Conservation (phyloP, 805 yeast genomes). For the Teunomyces lycoperdinae region DNA sequence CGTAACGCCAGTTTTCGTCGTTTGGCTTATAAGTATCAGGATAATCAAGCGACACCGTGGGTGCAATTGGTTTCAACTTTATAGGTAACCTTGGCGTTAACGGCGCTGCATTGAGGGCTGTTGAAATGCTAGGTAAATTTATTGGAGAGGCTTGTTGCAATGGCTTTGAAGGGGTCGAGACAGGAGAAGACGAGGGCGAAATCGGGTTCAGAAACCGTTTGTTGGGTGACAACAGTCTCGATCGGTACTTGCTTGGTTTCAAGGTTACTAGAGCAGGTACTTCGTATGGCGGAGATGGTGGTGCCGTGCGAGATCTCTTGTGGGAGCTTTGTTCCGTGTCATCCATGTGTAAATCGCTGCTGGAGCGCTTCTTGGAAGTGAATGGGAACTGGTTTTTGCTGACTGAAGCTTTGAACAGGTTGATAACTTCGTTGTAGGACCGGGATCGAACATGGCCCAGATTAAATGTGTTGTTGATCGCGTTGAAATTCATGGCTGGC, state of each 20-base stretch:
- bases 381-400: constrained; percentile 2
- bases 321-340: constrained; percentile 2
- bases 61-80: constrained; percentile 32
- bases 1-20: constrained; percentile 44
- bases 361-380: constrained; percentile 25
- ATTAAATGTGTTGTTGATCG: constrained; percentile 27
- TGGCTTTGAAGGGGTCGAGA: constrained; percentile 12
- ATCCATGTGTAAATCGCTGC: constrained; percentile 18
- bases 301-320: constrained; percentile 46
- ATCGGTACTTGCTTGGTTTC: constrained; percentile 9
- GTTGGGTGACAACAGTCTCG: constrained; percentile 13
- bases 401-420: constrained; percentile 21
- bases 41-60: constrained; percentile 42
- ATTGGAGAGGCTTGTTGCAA: constrained; percentile 4
- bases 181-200: constrained; percentile 19
- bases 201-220: constrained; percentile 15
- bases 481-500: constrained; percentile 27
- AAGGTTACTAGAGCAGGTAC: constrained; percentile 1
- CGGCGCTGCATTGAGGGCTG: constrained; percentile 26
- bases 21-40: constrained; percentile 45
- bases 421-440: constrained; percentile 33
- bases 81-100: constrained; percentile 15
- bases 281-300: constrained; percentile 32
- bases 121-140: constrained; percentile 35
- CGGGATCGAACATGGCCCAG: constrained; percentile 32